Evolutionary conservation across 1,284 basidiomycete species (phyloP).

Genomic region (Ceratobasidium sp.): DNA sequence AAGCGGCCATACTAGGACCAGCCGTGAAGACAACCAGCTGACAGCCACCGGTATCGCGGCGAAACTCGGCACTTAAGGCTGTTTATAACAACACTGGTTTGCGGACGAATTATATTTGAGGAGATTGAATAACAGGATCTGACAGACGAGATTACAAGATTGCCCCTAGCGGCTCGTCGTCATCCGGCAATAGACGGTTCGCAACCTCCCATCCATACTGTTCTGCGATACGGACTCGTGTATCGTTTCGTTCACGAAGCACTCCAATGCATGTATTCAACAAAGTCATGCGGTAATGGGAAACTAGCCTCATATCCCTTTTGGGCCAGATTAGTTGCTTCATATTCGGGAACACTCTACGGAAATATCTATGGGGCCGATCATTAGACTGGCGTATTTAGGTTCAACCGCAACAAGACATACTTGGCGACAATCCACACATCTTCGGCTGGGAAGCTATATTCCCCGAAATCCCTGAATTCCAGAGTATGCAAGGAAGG

Average conservation of each 20-base stretch:
- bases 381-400: too few species aligned
- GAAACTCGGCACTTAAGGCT: too few species aligned
- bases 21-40: too few species aligned
- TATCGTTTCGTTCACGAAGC: background rate
- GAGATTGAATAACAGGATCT: too few species aligned
- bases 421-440: too few species aligned
- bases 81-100: too few species aligned
- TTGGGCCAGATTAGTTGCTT: background rate
- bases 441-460: too few species aligned
- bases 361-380: background rate
- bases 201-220: background rate
- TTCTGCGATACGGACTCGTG: background rate
- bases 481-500: background rate
- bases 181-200: background rate
- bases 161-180: background rate
- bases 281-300: background rate
- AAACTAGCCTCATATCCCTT: background rate
- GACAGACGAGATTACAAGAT: background rate
- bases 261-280: background rate
- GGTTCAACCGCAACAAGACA: too few species aligned
- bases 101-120: too few species aligned
- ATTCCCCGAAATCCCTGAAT: background rate
- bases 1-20: too few species aligned
- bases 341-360: slow-evolving; percentile 8
- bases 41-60: too few species aligned